phyloP scores from a whole-genome alignment of 2,329 filamentous ascomycete genomes.

The Botryotinia convoluta region DNA sequence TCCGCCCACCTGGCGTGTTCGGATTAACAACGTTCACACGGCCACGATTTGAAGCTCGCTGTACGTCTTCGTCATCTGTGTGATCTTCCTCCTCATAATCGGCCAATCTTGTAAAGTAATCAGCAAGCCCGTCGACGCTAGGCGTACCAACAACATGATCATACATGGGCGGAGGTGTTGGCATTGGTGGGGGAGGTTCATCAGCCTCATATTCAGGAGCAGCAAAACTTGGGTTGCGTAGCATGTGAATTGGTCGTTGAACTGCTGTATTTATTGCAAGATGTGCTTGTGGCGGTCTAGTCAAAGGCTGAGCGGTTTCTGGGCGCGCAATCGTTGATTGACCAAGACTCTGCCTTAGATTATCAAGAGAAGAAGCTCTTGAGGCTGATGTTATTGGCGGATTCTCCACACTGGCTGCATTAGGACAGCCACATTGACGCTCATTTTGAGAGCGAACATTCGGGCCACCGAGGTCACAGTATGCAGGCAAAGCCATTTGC shows the following conservation, averaged over 20 bases:
- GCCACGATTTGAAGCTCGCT: conserved; percentile 30
- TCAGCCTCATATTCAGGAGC: conserved; percentile 70
- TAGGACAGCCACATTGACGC: conserved; percentile 60
- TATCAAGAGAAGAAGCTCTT: conserved; percentile 47
- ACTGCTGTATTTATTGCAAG: conserved; percentile 35
- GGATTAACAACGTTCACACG: conserved; percentile 39
- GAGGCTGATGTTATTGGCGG: conserved; percentile 42
- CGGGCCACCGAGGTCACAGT: conserved; percentile 52
- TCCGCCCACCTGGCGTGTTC: conserved; percentile 37
- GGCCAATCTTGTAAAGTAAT: conserved; percentile 62
- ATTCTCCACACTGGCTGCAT: conserved; percentile 45
- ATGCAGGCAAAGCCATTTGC: conserved; percentile 68
- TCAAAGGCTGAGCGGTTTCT: conserved; percentile 35
- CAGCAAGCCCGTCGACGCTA: conserved; percentile 56
- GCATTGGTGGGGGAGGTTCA: conserved; percentile 64
- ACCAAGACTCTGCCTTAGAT: conserved; percentile 31
- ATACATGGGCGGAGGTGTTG: conserved; percentile 69
- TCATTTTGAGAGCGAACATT: conserved; percentile 41
- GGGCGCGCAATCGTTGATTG: conserved; percentile 12
- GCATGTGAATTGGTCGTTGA: conserved; percentile 59
- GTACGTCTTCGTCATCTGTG: conserved; percentile 34
- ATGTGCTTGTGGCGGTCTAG: conserved; percentile 50
- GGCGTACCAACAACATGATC: conserved; percentile 57
- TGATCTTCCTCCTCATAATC: conserved; percentile 35
- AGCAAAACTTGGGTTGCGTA: conserved; percentile 66